Base-by-base conservation (phyloP, 768 basidiomycete genomes). In the Lactifluus hygrophoroides region DNA sequence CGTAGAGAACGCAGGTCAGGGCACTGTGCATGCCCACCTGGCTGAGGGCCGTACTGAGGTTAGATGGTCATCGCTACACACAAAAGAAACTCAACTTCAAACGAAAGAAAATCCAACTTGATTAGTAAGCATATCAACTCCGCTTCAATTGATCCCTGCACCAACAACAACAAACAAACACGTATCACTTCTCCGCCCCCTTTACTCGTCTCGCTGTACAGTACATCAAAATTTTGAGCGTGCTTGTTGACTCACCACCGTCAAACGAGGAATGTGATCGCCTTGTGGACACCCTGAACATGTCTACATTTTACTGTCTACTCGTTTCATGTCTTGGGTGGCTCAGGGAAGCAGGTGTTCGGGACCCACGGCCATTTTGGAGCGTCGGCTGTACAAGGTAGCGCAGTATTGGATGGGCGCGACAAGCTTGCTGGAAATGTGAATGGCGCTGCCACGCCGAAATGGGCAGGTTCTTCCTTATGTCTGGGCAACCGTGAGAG, bases 361-460 rank as follows among this genome's bases (percentile, higher is more conserved):
- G 14, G 49, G 40, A 32, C 34, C 49, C 19, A 38, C 56, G 49
- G 54, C 37, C 28, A 3, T 60, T 19, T 54, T 60, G 30, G 59
- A 60, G 37, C 54, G 54, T 28, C 48, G 49, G 17, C 34, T 60
- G 16, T 60, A 50, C 37, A 44, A 23, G 28, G 54, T 60, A 14
- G 59, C 59, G 10, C 59, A 60, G 35, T 60, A 60, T 56, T 8
- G 51, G 42, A 60, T 60, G 59, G 59, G 59, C 7, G 54, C 59
- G 14, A 55, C 49, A n/a, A 56, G 54, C 28, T 23, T 60, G 8
- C 9, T 60, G 27, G 59, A 56, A 27, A 51, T 56, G 59, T 56
- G 54, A 51, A 17, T 27, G 28, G 16, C 43, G 11, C 21, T 60
- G 3, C 58, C 54, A 5, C 43, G n/a, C n/a, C n/a, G 54, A 16